Percentiles rank a stretch among this genome's conserved stretches.
Evolutionary conservation across 306 rosid species (phyloP).

Genomic region (Trifolium fragiferum): DNA sequence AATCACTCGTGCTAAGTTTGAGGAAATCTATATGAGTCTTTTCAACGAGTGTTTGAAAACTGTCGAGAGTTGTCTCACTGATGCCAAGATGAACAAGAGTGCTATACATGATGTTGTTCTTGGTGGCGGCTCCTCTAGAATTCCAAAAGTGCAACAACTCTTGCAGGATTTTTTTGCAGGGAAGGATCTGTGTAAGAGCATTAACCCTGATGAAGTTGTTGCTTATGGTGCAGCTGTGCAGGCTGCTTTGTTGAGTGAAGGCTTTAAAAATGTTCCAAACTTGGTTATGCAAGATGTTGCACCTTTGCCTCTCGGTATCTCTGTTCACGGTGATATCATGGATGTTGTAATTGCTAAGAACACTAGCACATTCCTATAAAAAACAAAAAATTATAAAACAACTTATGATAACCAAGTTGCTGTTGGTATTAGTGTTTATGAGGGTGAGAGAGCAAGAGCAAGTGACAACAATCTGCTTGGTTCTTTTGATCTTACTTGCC

Average conservation of each 20-base stretch:
- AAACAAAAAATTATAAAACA: not conserved
- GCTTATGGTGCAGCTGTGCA: not conserved
- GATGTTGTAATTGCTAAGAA: not conserved
- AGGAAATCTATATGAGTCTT: no score
- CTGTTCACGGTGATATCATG: not conserved
- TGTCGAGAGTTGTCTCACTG: no score
- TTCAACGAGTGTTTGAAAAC: no score
- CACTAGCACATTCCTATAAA: not conserved
- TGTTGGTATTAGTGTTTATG: not conserved
- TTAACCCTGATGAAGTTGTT: not conserved
- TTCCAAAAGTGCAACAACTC: not conserved
- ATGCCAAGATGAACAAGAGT: no score
- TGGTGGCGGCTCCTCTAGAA: not conserved
- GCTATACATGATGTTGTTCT: not conserved
- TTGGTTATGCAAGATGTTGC: not conserved
- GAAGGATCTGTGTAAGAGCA: not conserved
- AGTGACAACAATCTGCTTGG: not conserved
- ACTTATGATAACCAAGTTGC: not conserved
- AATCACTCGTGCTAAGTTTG: no score
- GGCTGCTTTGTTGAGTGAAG: not conserved
- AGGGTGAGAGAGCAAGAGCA: not conserved
- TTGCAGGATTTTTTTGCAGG: not conserved
- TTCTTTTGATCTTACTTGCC: not conserved
- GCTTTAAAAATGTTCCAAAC: not conserved
- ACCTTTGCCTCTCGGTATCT: not conserved